Evolutionary conservation across 2,329 filamentous ascomycete species (phyloP), one percentile per base, ranked within the genome.

Genomic region (Emergomyces orientalis): DNA sequence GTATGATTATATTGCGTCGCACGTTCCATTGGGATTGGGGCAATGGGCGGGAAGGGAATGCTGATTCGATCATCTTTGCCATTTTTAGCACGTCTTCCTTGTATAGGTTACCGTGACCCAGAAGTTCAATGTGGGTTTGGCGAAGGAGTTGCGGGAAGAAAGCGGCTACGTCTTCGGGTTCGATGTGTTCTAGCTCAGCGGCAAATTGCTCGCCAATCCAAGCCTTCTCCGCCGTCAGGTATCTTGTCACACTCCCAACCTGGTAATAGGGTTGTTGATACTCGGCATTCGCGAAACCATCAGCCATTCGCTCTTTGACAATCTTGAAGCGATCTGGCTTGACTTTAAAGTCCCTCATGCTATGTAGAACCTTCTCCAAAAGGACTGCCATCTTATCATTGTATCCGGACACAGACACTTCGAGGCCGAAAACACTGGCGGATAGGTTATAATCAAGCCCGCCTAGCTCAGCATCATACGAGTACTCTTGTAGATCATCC

Each of bases 331-430:
- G 86, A 62, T 95, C 91, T n/a, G 90, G 84, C 65, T 87, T 88
- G 68, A 97, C 83, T 45, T 91, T 85, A 5, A 97, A 80, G 69
- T 96, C 89, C 59, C 90, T 86, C 82, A 97, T 89, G 11, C 88
- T 91, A 14, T 86, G 78, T 32, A 96, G 79, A 3, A 97, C 90
- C 73, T 96, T 94, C 72, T 97, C 91, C 56, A 99, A 77, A 30
- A 99, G 82, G 0, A 97, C 91, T 0, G 89, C 81, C 71, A 99
- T 86, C 79, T 99, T 99, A 76, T 99, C 94, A 69, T 97, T 99
- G 78, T 97, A 99, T 0, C 94, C 94, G 34, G 86, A 87, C 3
- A 97, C 84, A 17, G 88, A 86, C 49, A 97, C 79, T 63, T 89
- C 87, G 37, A 97, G 73, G 0, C 92, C 92, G 39, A 86, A 83